phyloP scores from a whole-genome alignment of 192 early-diverging fungal genomes.

The Blastocladiella britannica region DNA sequence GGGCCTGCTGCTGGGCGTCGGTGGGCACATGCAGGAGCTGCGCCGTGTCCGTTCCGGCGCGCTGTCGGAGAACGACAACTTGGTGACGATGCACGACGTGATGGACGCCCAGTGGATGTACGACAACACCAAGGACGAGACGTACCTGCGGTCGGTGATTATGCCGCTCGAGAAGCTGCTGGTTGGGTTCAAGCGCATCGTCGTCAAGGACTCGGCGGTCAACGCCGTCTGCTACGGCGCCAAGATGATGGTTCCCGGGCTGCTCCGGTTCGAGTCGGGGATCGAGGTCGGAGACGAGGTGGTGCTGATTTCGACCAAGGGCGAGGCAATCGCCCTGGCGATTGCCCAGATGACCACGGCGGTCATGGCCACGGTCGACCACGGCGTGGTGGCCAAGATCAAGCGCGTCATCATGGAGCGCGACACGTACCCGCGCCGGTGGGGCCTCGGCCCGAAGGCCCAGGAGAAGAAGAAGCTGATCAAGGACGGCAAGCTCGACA shows the following conservation, averaged over 20 bases:
- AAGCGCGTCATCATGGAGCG: slow-evolving; percentile 99
- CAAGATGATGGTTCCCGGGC: slow-evolving; percentile 95
- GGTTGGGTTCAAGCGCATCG: slow-evolving; percentile 85
- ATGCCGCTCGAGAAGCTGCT: slow-evolving; percentile 87
- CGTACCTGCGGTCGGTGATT: slow-evolving; percentile 83
- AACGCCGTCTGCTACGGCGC: slow-evolving; percentile 99
- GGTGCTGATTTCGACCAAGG: slow-evolving; percentile 98
- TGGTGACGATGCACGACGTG: slow-evolving; percentile 98
- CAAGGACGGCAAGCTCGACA: slow-evolving; percentile 95
- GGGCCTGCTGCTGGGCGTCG: slow-evolving; percentile 81
- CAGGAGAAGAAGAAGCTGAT: slow-evolving; percentile 95
- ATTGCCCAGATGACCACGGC: slow-evolving; percentile 95
- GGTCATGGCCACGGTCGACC: slow-evolving; percentile 89
- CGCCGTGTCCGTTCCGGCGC: slow-evolving; percentile 87
- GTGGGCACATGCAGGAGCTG: slow-evolving; percentile 99
- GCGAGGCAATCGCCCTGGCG: slow-evolving; percentile 95
- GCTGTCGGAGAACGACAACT: slow-evolving; percentile 73
- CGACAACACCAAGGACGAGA: slow-evolving; percentile 93
- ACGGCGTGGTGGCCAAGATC: slow-evolving; percentile 96
- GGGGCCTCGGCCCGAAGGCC: slow-evolving; percentile 92
- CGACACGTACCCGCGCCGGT: slow-evolving; percentile 93
- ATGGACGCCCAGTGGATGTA: slow-evolving; percentile 97
- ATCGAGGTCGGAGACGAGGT: slow-evolving; percentile 95
- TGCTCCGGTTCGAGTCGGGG: slow-evolving; percentile 82
- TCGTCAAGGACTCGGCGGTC: slow-evolving; percentile 95